These are phyloP conservation scores for Phytophthora palmivora DNA, from an alignment of 352 stramenopile species.

Conservation along the genomic window DNA sequence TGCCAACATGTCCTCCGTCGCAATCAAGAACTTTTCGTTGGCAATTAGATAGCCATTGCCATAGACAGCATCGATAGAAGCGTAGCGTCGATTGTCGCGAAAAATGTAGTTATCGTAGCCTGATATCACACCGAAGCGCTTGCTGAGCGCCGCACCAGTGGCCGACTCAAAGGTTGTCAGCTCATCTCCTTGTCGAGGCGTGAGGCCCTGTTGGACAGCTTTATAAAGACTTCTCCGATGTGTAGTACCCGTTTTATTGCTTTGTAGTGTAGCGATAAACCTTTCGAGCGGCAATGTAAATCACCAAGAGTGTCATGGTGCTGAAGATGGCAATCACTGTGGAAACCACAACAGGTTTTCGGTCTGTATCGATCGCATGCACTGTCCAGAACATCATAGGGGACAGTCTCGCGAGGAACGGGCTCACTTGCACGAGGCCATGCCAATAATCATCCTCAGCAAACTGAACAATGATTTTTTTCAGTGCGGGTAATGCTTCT, in stretches of 20 bases:
- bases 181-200: slow-evolving; percentile 1
- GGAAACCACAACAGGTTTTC: slow-evolving; percentile 12
- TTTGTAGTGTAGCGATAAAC: slow-evolving; percentile 8
- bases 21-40: slow-evolving; percentile 46
- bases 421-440: slow-evolving; percentile 15
- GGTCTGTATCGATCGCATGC: slow-evolving; percentile 10
- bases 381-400: slow-evolving; percentile 28
- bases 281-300: slow-evolving; percentile 35
- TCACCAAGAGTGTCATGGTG: slow-evolving; percentile 21
- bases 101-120: slow-evolving; percentile 42
- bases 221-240: slow-evolving; percentile 27
- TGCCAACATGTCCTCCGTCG: slow-evolving; percentile 36
- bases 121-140: slow-evolving; percentile 39
- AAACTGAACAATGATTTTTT: slow-evolving; percentile 22
- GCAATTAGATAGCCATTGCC: slow-evolving; percentile 53
- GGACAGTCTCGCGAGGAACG: slow-evolving; percentile 17
- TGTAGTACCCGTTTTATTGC: neutral
- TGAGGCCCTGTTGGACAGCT: slow-evolving; percentile 7
- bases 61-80: slow-evolving; percentile 55
- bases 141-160: slow-evolving; percentile 23
- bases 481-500: slow-evolving; percentile 14
- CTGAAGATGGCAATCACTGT: slow-evolving; percentile 30
- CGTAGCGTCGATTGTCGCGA: slow-evolving; percentile 37
- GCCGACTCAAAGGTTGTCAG: slow-evolving; percentile 29
- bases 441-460: slow-evolving; percentile 20